These are phyloP conservation scores for Naganishia albida DNA, from an alignment of 1,284 basidiomycete genomes.

Conservation along the genomic window DNA sequence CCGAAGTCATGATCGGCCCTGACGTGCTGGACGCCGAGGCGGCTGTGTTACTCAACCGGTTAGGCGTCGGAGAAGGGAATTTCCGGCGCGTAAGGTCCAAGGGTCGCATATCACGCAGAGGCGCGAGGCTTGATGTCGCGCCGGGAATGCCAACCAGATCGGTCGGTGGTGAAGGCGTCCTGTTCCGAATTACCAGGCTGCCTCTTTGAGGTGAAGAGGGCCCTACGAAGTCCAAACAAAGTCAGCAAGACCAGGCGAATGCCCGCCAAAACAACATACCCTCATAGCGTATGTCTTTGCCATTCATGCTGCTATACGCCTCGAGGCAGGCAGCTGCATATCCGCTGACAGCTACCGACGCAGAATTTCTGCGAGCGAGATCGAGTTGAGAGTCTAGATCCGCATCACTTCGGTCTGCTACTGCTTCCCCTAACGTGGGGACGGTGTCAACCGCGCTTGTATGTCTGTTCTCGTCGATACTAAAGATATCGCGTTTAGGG, in stretches of 20 bases:
- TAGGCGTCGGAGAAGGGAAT: slow-evolving; percentile 23
- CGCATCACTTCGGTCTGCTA: slow-evolving; percentile 14
- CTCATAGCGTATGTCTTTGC: slow-evolving; percentile 17
- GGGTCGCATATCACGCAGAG: slow-evolving; percentile 1
- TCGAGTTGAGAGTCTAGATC: slow-evolving; percentile 28
- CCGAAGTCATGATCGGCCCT: too few species aligned
- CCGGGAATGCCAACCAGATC: neutral
- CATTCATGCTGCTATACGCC: neutral
- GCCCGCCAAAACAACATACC: neutral
- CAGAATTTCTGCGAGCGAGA: slow-evolving; percentile 26
- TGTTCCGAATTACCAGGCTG: slow-evolving; percentile 18
- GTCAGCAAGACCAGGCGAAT: neutral
- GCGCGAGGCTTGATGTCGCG: neutral
- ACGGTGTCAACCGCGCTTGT: too few species aligned
- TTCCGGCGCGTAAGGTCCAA: slow-evolving; percentile 21
- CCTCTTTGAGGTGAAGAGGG: slow-evolving; percentile 28
- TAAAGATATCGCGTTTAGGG: slow-evolving; percentile 15
- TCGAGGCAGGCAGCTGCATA: slow-evolving; percentile 9
- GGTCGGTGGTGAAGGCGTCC: slow-evolving; percentile 22
- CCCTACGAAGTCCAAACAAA: slow-evolving; percentile 37
- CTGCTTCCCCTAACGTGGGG: neutral
- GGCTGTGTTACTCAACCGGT: neutral
- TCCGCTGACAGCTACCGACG: slow-evolving; percentile 12
- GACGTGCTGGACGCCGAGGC: too few species aligned
- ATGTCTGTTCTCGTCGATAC: slow-evolving; percentile 2